Base-by-base conservation (phyloP, 2,329 filamentous ascomycete species). In the Aspergillus proliferans region DNA sequence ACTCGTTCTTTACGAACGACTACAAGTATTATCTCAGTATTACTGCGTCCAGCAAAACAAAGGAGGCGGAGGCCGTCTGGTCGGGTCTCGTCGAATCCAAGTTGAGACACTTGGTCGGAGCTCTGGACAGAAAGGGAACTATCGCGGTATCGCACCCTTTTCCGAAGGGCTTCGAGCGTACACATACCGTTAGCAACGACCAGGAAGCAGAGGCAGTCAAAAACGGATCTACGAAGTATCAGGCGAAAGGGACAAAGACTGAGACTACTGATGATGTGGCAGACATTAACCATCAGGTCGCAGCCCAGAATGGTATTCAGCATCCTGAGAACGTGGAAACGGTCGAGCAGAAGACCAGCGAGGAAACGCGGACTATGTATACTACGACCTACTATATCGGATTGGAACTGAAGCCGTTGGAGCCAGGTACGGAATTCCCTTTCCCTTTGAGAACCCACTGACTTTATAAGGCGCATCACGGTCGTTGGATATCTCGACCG, bases 11-110 rank as follows among this genome's bases (percentile, higher is more conserved):
- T 71, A 95, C 91, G 0, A 71, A 83, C 36, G 90, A 87, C 55
- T 95, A 95, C 76, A 95, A 94, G 68, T 96, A 97, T 68, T 98
- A 97, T 67, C 82, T 98, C 47, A 88, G 86, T 46, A 85, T 98
- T 49, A 86, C 91, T 44, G 83, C 89, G 14, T 85, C 88, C 1
- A 91, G 88, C 67, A 87, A 81, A 52, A 87, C 84, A 28, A 90
- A 91, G 64, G 89, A 95, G 58, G 83, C 86, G 1, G 87, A 95
- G 63, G 85, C 88, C 47, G 80, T 85, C 2, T 97, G 92, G 88
- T 88, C 88, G 15, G 93, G 93, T 36, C 83, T 92, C 46, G 88
- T 98, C 3, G 89, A 97, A 69, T 96, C 93, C 14, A 96, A 94
- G 69, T 83, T 97, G 39, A 84, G 93, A 58, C 79, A 92, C 58